Evolutionary conservation across 139 green algal genomes (phyloP).

Genomic region (Tetradesmus lagerheimii): DNA sequence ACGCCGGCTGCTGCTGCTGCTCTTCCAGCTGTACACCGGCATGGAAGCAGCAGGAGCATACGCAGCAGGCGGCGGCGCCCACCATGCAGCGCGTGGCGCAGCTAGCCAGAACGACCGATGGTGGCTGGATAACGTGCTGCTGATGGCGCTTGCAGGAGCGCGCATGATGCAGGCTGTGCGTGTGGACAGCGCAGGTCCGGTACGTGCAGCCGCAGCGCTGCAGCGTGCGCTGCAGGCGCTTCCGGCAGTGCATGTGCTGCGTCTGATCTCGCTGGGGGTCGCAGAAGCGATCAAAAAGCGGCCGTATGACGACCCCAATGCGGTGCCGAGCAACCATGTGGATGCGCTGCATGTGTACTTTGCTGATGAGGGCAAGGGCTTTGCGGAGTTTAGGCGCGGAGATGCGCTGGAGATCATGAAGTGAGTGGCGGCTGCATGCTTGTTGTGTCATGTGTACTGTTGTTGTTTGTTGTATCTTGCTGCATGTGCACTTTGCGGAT

Average conservation of each 20-base stretch:
- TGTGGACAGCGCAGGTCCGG: background rate
- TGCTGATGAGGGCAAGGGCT: background rate
- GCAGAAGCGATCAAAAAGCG: background rate
- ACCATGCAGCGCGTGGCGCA: background rate
- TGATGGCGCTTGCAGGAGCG: background rate
- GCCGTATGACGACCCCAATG: background rate
- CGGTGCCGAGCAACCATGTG: background rate
- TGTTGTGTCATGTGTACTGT: background rate
- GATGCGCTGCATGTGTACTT: background rate
- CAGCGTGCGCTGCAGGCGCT: constrained; percentile 23
- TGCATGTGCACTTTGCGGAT: background rate
- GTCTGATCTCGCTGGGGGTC: background rate
- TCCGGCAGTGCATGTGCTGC: constrained; percentile 18
- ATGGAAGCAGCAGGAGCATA: constrained; percentile 21
- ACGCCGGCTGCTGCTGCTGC: constrained; percentile 22
- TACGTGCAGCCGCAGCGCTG: constrained; percentile 11
- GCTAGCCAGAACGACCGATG: background rate
- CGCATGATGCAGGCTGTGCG: background rate
- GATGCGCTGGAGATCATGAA: constrained; percentile 5
- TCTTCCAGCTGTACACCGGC: constrained; percentile 32
- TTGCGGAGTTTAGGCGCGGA: background rate
- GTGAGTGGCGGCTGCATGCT: background rate
- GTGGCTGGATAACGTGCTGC: constrained; percentile 32
- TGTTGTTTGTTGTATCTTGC: too few relatives aligned
- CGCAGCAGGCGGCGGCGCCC: background rate